These are phyloP conservation scores for Papiliotrema flavescens DNA, from an alignment of 1,284 basidiomycete species.

Conservation along the genomic window DNA sequence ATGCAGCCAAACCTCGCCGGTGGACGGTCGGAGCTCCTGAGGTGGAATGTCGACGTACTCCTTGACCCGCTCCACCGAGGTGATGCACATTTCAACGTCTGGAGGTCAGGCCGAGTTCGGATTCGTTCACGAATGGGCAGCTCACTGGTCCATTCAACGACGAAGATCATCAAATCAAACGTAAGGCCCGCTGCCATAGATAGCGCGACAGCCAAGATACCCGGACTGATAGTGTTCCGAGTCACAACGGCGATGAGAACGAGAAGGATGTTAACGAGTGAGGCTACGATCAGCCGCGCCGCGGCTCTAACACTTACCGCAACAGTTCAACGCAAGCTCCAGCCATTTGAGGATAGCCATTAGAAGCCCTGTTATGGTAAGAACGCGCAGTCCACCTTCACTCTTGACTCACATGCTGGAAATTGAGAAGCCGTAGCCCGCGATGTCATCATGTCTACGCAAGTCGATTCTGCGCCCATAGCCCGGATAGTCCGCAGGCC, in stretches of 20 bases:
- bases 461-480: slow-evolving; percentile 12
- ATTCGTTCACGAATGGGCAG: background rate
- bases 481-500: slow-evolving; percentile 20
- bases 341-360: slow-evolving; percentile 18
- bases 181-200: slow-evolving; percentile 10
- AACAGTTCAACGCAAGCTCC: slow-evolving; percentile 14
- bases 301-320: slow-evolving; percentile 3
- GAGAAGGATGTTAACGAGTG: slow-evolving; percentile 14
- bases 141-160: slow-evolving; percentile 19
- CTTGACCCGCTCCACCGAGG: slow-evolving; percentile 76
- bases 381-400: background rate
- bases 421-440: slow-evolving; percentile 14
- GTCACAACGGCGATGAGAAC: slow-evolving; percentile 15
- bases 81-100: slow-evolving; percentile 47
- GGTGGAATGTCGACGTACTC: slow-evolving; percentile 74
- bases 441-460: slow-evolving; percentile 9
- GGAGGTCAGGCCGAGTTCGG: background rate
- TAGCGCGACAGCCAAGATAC: slow-evolving; percentile 20
- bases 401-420: slow-evolving; percentile 14
- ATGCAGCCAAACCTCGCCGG: slow-evolving; percentile 57
- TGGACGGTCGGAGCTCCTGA: slow-evolving; percentile 55
- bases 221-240: slow-evolving; percentile 8
- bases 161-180: background rate
- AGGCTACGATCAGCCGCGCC: background rate
- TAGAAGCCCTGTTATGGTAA: slow-evolving; percentile 10